These are phyloP conservation scores for Bifiguratus adelaidae DNA, from an alignment of 192 early-diverging fungal genomes.

Conservation along the genomic window DNA sequence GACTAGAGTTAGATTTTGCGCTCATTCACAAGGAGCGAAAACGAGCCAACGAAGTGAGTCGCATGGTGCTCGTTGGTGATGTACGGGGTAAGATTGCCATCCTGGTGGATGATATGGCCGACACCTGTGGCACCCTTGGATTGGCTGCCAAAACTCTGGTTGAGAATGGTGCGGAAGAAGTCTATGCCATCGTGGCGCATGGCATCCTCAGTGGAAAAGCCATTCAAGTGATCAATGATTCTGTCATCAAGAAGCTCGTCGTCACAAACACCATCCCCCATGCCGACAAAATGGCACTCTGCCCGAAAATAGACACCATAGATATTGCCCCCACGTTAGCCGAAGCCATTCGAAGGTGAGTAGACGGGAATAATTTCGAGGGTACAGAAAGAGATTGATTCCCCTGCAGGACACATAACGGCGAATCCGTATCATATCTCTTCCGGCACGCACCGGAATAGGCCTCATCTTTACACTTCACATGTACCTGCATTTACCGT, in stretches of 20 bases:
- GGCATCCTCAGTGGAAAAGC: slow-evolving; percentile 91
- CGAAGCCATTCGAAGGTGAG: slow-evolving; percentile 52
- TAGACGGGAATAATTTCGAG: not conserved
- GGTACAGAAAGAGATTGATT: too few species aligned
- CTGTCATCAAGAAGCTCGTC: slow-evolving; percentile 60
- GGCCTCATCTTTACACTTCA: too few species aligned
- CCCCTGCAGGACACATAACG: slow-evolving; percentile 45
- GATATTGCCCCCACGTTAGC: slow-evolving; percentile 72
- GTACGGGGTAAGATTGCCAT: slow-evolving; percentile 85
- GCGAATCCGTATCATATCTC: slow-evolving; percentile 56
- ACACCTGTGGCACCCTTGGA: slow-evolving; percentile 88
- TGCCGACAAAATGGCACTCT: slow-evolving; percentile 65
- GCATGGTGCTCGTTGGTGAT: slow-evolving; percentile 94
- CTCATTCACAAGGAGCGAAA: slow-evolving; percentile 97
- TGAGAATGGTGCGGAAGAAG: slow-evolving; percentile 81
- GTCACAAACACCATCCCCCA: slow-evolving; percentile 80
- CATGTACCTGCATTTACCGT: too few species aligned
- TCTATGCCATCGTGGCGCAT: slow-evolving; percentile 96
- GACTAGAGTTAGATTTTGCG: slow-evolving; percentile 88
- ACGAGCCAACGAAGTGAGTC: slow-evolving; percentile 78
- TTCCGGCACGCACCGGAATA: slow-evolving; percentile 26
- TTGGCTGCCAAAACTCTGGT: slow-evolving; percentile 81
- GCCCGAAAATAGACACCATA: slow-evolving; percentile 73
- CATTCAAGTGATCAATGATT: slow-evolving; percentile 76
- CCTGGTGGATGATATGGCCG: slow-evolving; percentile 96